Percentiles rank a stretch among this genome's conserved stretches.
phyloP scores from a whole-genome alignment of 345 rosid species.

The Ricinus communis region DNA sequence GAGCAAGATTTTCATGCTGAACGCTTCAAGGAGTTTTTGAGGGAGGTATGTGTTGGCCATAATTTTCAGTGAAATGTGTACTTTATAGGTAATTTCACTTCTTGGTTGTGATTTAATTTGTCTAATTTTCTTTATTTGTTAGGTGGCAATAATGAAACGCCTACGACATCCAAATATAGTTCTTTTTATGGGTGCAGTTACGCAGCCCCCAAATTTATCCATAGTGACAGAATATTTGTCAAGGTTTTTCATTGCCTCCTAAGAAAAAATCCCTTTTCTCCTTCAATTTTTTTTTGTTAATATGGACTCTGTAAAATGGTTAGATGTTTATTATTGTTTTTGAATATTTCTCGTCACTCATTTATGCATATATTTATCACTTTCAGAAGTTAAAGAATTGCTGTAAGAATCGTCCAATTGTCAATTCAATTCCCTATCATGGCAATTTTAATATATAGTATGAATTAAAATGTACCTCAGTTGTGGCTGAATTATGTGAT shows the following conservation, averaged over 20 bases:
- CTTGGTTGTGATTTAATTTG: constrained; percentile 13
- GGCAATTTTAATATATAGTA: no score
- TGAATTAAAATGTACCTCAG: no score
- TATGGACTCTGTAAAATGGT: constrained; percentile 6
- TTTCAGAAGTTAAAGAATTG: no score
- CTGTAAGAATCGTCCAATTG: no score
- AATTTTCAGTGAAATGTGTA: constrained; percentile 2
- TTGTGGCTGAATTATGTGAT: no score
- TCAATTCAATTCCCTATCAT: no score
- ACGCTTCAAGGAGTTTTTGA: constrained; percentile 82
- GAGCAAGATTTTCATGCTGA: constrained; percentile 95
- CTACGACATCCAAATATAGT: constrained; percentile 98
- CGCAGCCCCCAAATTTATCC: constrained; percentile 93
- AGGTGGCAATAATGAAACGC: constrained; percentile 99
- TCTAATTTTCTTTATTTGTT: constrained; percentile 13
- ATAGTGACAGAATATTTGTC: constrained; percentile 97
- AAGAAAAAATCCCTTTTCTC: neutral
- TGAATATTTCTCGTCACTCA: no score
- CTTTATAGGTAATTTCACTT: neutral
- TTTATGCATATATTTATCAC: neutral
- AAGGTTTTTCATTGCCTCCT: constrained; percentile 48
- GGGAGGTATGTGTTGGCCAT: constrained; percentile 62
- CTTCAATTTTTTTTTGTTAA: neutral
- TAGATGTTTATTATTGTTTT: no score
- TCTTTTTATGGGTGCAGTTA: constrained; percentile 99